Conservation (phyloP, 2,329 filamentous ascomycete genomes). For the Neopestalotiopsis sp. region DNA sequence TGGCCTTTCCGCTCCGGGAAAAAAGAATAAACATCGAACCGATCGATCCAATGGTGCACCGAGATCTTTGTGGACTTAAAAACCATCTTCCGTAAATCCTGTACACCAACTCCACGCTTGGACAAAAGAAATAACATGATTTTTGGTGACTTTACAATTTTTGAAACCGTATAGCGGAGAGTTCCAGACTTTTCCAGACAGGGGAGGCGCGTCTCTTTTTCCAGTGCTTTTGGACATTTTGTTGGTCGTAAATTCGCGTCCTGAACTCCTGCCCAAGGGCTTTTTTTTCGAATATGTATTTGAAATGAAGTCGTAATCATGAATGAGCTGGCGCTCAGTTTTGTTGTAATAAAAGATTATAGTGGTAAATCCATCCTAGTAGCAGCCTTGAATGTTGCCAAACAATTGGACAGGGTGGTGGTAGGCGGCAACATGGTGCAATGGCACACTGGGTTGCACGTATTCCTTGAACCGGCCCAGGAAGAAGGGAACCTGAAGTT, state of each 20-base stretch:
- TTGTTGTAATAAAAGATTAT: constrained; percentile 3
- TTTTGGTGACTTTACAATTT: constrained; percentile 31
- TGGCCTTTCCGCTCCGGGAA: constrained; percentile 26
- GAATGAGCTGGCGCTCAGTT: constrained; percentile 3
- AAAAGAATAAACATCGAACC: constrained; percentile 18
- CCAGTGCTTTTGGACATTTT: constrained; percentile 10
- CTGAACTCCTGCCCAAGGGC: neutral
- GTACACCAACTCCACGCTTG: constrained; percentile 39
- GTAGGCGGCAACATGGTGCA: constrained; percentile 56
- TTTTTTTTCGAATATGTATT: neutral
- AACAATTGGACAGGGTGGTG: constrained; percentile 59
- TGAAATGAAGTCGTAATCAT: constrained; percentile 13
- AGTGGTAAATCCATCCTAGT: constrained; percentile 38
- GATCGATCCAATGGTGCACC: neutral
- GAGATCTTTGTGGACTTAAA: neutral
- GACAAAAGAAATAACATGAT: constrained; percentile 32
- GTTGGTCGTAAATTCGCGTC: constrained; percentile 16
- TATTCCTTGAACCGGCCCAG: constrained; percentile 58
- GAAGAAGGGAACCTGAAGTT: constrained; percentile 50
- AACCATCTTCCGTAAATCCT: constrained; percentile 30
- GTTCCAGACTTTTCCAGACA: constrained; percentile 14
- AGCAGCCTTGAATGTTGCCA: constrained; percentile 56
- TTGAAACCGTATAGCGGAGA: neutral
- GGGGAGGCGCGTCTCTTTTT: constrained; percentile 6
- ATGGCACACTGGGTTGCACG: constrained; percentile 50